Conservation (phyloP, 208 protist genomes). For the Wallacemonas sp. region DNA sequence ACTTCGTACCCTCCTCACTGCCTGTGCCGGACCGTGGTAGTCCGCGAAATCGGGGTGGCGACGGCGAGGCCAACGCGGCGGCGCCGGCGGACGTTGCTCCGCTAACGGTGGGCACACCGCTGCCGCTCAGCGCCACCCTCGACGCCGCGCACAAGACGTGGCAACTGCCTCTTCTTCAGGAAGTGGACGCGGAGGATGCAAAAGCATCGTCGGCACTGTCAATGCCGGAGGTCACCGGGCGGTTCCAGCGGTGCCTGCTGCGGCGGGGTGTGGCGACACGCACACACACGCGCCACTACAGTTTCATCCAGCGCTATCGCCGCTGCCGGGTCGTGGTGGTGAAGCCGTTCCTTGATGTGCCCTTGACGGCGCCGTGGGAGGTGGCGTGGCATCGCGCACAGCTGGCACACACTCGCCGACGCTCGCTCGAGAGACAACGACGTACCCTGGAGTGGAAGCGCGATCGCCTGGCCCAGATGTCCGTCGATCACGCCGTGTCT, state of each 20-base stretch:
- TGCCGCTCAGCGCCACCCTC: constrained; percentile 30
- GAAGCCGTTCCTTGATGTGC: constrained; percentile 39
- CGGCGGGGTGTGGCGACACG: constrained; percentile 19
- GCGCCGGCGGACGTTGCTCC: background rate
- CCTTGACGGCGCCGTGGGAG: constrained; percentile 27
- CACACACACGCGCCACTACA: constrained; percentile 32
- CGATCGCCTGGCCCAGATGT: background rate
- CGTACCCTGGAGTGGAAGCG: background rate
- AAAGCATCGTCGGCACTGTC: background rate
- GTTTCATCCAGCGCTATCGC: constrained; percentile 38
- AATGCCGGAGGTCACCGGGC: constrained; percentile 55
- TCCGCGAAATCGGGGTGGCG: background rate
- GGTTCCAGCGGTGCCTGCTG: constrained; percentile 76
- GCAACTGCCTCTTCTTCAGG: background rate
- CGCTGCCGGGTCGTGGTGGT: constrained; percentile 54
- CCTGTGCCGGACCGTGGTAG: background rate
- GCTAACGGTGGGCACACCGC: constrained; percentile 30
- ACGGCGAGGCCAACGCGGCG: constrained; percentile 5
- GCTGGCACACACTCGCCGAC: constrained; percentile 7
- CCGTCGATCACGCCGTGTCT: no score
- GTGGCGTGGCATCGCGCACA: constrained; percentile 29
- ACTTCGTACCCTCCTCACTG: constrained; percentile 47
- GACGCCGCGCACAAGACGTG: constrained; percentile 9
- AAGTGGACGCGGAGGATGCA: background rate
- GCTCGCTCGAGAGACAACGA: constrained; percentile 4